Base-by-base conservation (phyloP, 106 monocot species). In the Narthecium ossifragum region DNA sequence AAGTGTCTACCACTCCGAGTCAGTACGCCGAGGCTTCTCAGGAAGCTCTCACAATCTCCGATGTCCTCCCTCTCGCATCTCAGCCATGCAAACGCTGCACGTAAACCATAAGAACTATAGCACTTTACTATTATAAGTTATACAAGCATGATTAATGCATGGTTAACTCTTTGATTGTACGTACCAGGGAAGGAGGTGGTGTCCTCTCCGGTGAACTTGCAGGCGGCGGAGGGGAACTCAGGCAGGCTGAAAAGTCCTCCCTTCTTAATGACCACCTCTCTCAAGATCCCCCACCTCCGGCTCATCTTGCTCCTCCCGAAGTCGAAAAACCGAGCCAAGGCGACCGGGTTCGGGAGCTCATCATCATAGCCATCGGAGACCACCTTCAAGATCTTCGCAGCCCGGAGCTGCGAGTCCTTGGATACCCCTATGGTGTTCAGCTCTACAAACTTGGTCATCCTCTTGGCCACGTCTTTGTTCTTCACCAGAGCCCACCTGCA, bases 401-500 rank as follows among this genome's bases (percentile, higher is more conserved):
- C 53, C 6, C 65, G 37, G 17, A 65, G 40, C 37, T 65, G 65
- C 36, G 50, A 20, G 15, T 65, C 65, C 38, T 41, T 53, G 14
- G 65, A 65, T 2, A 56, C 55, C 0, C 55, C 67, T n/a, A 57
- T 18, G 4, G 67, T 67, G 57, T 47, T 58, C 23, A 67, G 13
- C n/a, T 33, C 43, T 47, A 67, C 34, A 28, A 33, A 67, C 11
- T 33, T 48, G 11, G 34, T 34, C 57, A 57, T 67, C 47, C 20
- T 57, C 17, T 25, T 45, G 29, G 56, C 56, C 13, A 67, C 67
- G 22, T 57, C 47, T 34, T 25, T 33, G 17, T 67, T 57, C 21
- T 67, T 67, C 18, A 67, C 57, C 29, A 67, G 12, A 23, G 67
- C 67, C 67, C 67, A 67, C 23, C 67, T 67, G 57, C 14, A 27